Evolutionary conservation across 2,329 filamentous ascomycete genomes (phyloP).

Genomic region (Diaporthe sp.): DNA sequence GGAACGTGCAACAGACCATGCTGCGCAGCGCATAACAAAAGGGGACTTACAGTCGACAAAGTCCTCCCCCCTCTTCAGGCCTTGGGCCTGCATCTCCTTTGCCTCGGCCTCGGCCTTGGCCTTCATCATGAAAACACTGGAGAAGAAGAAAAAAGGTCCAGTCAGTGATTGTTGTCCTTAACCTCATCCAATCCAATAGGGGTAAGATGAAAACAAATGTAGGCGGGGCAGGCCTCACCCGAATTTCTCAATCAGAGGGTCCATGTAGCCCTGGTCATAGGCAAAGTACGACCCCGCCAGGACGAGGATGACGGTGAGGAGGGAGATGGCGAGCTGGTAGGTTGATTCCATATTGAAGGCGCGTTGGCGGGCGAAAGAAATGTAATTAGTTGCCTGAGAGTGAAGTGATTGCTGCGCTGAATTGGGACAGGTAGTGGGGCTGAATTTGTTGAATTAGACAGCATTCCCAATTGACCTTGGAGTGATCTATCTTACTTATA

Average conservation of each 20-base stretch:
- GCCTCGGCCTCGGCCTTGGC: slow-evolving; percentile 56
- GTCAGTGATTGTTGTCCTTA: background rate
- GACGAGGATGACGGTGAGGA: slow-evolving; percentile 47
- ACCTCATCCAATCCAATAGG: background rate
- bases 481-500: background rate
- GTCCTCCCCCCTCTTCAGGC: slow-evolving; percentile 55
- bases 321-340: slow-evolving; percentile 45
- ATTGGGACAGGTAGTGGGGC: background rate
- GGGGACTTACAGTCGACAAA: slow-evolving; percentile 52
- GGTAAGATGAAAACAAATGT: background rate
- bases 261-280: slow-evolving; percentile 54
- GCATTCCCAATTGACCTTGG: background rate
- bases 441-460: background rate
- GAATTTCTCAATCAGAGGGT: slow-evolving; percentile 55
- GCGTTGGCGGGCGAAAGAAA: background rate
- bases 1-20: background rate
- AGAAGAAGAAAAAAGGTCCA: background rate
- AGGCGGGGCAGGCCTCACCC: slow-evolving; percentile 43
- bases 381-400: background rate
- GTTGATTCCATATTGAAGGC: slow-evolving; percentile 37
- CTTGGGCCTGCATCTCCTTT: slow-evolving; percentile 55
- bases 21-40: background rate
- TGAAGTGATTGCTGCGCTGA: background rate
- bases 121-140: slow-evolving; percentile 53
- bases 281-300: slow-evolving; percentile 51